Conservation (phyloP, 2,329 filamentous ascomycete species). For the Verruconis gallopava region DNA sequence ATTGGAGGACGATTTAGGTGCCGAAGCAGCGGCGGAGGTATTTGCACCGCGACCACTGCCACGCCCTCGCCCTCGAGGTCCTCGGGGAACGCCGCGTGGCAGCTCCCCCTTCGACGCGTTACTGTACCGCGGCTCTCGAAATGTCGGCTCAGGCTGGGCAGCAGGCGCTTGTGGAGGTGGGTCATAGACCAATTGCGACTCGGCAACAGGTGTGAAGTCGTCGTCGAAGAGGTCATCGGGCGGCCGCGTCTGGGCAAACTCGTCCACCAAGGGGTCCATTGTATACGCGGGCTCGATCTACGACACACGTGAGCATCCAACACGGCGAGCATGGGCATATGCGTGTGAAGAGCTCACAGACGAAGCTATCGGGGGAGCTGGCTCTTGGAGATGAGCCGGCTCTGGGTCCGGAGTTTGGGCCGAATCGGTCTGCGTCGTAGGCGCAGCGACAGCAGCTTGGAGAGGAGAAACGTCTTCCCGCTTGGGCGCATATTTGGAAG, state of each 20-base stretch:
- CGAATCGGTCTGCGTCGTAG: too few species aligned
- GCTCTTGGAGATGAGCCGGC: neutral
- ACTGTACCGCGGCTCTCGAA: neutral
- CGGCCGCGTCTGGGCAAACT: constrained; percentile 37
- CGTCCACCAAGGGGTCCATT: constrained; percentile 17
- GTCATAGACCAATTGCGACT: constrained; percentile 19
- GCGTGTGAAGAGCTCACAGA: too few species aligned
- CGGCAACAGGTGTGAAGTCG: constrained; percentile 34
- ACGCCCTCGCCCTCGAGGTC: constrained; percentile 12
- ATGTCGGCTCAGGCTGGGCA: neutral
- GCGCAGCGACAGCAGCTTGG: neutral
- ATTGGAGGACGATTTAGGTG: neutral
- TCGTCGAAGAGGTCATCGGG: constrained; percentile 38
- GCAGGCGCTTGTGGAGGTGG: constrained; percentile 2
- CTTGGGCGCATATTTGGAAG: constrained; percentile 1
- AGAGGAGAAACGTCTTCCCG: neutral
- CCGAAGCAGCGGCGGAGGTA: neutral
- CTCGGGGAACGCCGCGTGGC: constrained; percentile 7
- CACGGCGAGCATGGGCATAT: too few species aligned
- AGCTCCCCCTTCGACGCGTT: constrained; percentile 5
- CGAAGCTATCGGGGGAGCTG: neutral
- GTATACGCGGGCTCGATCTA: too few species aligned
- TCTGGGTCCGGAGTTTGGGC: too few species aligned
- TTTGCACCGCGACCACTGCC: constrained; percentile 9
- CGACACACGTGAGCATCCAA: too few species aligned